Conservation (phyloP, 225 moss, liverwort and hornwort genomes). For the Sphagnum tenellum region DNA sequence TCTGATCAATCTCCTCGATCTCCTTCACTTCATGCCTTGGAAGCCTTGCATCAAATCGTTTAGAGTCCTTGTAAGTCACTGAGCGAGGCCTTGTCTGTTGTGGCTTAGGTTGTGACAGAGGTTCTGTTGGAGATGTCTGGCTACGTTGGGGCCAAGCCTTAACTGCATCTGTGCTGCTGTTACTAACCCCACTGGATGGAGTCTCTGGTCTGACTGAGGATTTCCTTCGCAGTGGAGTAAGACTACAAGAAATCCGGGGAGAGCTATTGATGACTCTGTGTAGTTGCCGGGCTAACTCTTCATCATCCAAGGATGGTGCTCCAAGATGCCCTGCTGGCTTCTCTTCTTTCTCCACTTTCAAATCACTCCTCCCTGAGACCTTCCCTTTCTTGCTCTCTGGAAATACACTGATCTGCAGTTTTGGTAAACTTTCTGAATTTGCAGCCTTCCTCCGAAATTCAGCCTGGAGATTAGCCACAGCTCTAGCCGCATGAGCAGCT, state of each 20-base stretch:
- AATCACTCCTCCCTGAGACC: constrained; percentile 27
- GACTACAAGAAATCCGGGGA: constrained; percentile 72
- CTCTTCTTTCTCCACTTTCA: constrained; percentile 49
- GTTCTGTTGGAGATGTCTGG: constrained; percentile 23
- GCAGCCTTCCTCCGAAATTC: constrained; percentile 52
- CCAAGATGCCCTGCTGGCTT: constrained; percentile 12
- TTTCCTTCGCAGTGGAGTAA: constrained; percentile 60
- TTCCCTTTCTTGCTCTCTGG: constrained; percentile 36
- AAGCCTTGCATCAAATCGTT: constrained; percentile 51
- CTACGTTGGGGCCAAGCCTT: constrained; percentile 41
- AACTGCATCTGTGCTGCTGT: constrained; percentile 42
- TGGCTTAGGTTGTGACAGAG: constrained; percentile 35
- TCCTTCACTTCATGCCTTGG: constrained; percentile 43
- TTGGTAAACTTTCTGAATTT: constrained; percentile 25
- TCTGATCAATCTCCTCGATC: constrained; percentile 8
- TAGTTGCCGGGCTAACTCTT: constrained; percentile 85
- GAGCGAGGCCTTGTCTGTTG: constrained; percentile 78
- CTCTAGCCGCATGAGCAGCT: constrained; percentile 66
- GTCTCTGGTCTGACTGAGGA: constrained; percentile 35
- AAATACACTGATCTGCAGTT: constrained; percentile 31
- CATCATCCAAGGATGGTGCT: constrained; percentile 55
- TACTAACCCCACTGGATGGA: constrained; percentile 49
- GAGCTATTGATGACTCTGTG: constrained; percentile 92
- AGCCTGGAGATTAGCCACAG: constrained; percentile 38
- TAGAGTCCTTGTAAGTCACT: constrained; percentile 55